A percentile compares a stretch with the other conserved stretches of the same genome.
These are phyloP conservation scores for Penicillium sp. DNA, from an alignment of 2,329 filamentous ascomycete species.

Conservation along the genomic window DNA sequence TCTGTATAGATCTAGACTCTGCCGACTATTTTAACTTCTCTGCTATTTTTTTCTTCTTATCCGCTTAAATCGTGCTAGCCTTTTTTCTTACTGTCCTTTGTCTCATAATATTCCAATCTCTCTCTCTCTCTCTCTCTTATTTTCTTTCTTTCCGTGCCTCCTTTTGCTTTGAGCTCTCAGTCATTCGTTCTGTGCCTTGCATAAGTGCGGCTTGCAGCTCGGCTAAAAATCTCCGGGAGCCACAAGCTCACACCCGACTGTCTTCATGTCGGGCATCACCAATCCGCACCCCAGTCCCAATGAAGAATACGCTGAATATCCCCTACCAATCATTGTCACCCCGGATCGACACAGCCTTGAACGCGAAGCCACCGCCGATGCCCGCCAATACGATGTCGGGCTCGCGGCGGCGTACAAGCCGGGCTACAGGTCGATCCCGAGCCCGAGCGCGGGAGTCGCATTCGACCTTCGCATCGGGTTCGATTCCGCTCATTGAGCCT, in stretches of 20 bases:
- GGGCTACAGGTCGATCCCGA: background rate
- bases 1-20: no score
- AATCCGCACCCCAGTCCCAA: conserved; percentile 24
- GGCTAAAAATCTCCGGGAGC: conserved; percentile 1
- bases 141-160: background rate
- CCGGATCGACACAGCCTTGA: conserved; percentile 17
- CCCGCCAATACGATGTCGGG: conserved; percentile 14
- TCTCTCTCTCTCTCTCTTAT: no score
- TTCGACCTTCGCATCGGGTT: conserved; percentile 20
- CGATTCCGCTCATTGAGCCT: conserved; percentile 25
- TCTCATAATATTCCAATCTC: no score
- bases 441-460: background rate
- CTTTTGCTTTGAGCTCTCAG: background rate
- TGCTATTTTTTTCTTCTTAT: no score
- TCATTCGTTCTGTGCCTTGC: conserved; percentile 7
- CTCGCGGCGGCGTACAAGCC: conserved; percentile 7
- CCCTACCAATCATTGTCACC: conserved; percentile 11
- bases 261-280: conserved; percentile 19
- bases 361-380: conserved; percentile 21
- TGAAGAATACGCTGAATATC: conserved; percentile 26
- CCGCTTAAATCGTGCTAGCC: no score
- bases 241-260: conserved; percentile 1
- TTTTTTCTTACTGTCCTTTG: no score
- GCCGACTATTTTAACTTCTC: no score
- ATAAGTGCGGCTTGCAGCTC: conserved; percentile 3